These are phyloP conservation scores for Fusarium veterinarium DNA, from an alignment of 2,329 filamentous ascomycete genomes.

Conservation along the genomic window DNA sequence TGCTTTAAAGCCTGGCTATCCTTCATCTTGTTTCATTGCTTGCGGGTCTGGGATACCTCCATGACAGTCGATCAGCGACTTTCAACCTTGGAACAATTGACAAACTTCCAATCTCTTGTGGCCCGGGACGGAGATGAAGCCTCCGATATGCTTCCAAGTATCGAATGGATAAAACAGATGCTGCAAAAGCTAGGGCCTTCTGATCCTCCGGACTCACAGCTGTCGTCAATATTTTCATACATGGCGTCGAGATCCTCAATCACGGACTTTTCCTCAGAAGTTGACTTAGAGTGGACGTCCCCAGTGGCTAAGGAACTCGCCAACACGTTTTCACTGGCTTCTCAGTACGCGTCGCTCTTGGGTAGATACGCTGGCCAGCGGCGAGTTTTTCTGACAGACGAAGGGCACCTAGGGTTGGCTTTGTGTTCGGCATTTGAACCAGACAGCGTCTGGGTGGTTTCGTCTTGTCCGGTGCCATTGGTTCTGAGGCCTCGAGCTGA, in stretches of 20 bases:
- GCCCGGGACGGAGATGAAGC: neutral
- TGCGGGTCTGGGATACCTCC: neutral
- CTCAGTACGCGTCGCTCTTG: neutral
- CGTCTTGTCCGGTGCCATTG: neutral
- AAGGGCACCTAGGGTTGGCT: neutral
- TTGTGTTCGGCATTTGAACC: neutral
- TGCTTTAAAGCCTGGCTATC: neutral
- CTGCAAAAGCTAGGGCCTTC: neutral
- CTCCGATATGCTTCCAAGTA: neutral
- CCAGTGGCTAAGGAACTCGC: neutral
- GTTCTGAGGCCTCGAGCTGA: neutral
- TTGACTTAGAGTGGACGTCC: neutral
- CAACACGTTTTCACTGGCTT: neutral
- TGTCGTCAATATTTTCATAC: neutral
- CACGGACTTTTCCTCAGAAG: rapidly evolving
- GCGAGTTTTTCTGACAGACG: neutral
- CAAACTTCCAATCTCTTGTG: neutral
- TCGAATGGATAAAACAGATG: neutral
- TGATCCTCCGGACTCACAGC: neutral
- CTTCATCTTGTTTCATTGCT: neutral
- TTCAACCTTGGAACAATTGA: neutral
- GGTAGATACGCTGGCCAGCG: neutral
- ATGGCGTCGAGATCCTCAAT: neutral
- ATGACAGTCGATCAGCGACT: neutral
- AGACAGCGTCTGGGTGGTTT: neutral